Base-by-base conservation (phyloP, 192 early-diverging fungal genomes). In the Coemansia sp. region DNA sequence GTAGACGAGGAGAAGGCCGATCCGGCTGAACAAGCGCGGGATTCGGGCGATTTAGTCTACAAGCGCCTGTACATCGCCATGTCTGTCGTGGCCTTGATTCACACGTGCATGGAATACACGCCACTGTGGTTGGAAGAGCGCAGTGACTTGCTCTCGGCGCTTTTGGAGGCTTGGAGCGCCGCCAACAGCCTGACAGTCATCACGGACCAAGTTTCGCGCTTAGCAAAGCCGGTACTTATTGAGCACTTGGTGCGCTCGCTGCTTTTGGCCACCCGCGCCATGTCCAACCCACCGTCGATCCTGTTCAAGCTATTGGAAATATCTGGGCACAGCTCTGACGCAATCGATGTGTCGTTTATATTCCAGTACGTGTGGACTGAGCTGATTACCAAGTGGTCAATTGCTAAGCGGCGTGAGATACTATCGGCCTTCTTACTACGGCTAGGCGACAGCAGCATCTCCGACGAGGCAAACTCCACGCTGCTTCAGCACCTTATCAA, bases 401-500 rank as follows among this genome's bases (percentile, higher is more conserved):
- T 98, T 46, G 60, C 96, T 29, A 86, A 91, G 52, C 87, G 87
- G 27, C 76, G 76, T 34, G 80, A 83, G 22, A 52, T 75, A 3
- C 59, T 83, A 31, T 66, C 67, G 4, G 73, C 73, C 27, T 97
- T 96, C 79, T 80, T 98, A 64, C 76, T 89, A n/a, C 70, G 87
- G n/a, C 92, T 92, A 76, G 73, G 83, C 15, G 91, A 95, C 40
- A 47, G 52, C 36, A 82, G 70, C 15, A 70, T 88, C 47, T 83
- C 92, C 1, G 84, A 89, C 24, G 84, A 85, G 27, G 67, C 90
- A 20, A 96, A 95, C 71, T 93, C 93, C 65, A 87, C 86, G 60
- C 72, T 91, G 0, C 85, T 97, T 24, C 85, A 92, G 38, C 89
- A 91, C 63, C 86, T 99, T 54, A 87, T 98, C 44, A 96, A 93